phyloP scores from a whole-genome alignment of 2,329 filamentous ascomycete species.

The Penicillium sp. region DNA sequence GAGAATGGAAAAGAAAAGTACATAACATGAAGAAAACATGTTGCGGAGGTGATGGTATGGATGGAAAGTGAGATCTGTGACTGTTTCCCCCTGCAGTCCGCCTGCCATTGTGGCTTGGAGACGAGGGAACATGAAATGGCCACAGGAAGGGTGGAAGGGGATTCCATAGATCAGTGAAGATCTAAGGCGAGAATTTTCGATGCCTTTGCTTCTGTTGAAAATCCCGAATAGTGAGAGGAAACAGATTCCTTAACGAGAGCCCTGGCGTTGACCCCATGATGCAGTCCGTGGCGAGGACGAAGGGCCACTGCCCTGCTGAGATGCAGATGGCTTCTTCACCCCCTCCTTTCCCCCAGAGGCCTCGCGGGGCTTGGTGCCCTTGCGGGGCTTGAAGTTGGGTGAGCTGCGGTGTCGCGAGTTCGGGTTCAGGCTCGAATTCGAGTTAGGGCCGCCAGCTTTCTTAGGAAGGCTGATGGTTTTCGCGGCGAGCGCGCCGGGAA shows the following conservation, averaged over 20 bases:
- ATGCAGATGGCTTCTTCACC: constrained; percentile 27
- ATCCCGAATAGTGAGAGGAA: background rate
- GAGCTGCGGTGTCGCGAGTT: constrained; percentile 25
- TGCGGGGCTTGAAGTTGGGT: constrained; percentile 29
- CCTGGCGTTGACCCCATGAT: constrained; percentile 28
- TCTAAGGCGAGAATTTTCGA: background rate
- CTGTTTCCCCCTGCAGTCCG: background rate
- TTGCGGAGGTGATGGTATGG: background rate
- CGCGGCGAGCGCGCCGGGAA: constrained; percentile 45
- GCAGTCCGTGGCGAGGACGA: constrained; percentile 25
- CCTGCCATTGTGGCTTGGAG: background rate
- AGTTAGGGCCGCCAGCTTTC: constrained; percentile 25
- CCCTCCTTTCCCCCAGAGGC: constrained; percentile 15
- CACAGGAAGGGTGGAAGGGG: background rate
- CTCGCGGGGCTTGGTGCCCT: constrained; percentile 33
- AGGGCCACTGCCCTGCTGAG: constrained; percentile 21
- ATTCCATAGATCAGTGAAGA: background rate
- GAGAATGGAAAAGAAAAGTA: constrained; percentile 8
- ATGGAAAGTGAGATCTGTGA: background rate
- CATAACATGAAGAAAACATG: constrained; percentile 11
- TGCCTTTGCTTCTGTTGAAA: background rate
- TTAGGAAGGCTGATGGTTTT: constrained; percentile 41
- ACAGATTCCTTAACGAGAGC: constrained; percentile 18
- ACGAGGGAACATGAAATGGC: background rate
- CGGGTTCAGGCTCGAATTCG: background rate